These are phyloP conservation scores for Colletotrichum navitas DNA, from an alignment of 2,329 filamentous ascomycete genomes.

Conservation along the genomic window DNA sequence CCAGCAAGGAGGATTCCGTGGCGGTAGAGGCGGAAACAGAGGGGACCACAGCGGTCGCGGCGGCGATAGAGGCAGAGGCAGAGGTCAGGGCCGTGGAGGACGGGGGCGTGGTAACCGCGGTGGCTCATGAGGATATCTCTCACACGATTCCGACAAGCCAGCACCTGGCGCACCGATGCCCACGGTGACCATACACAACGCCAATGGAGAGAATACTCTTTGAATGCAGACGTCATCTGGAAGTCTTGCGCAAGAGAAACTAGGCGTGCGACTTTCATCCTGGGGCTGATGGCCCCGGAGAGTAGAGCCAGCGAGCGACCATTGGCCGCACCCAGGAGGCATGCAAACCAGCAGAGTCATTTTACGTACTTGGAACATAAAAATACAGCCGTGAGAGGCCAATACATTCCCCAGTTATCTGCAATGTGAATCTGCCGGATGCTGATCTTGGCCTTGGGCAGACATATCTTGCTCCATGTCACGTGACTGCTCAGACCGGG, in stretches of 20 bases:
- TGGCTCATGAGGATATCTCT: conserved; percentile 25
- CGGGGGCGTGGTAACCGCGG: conserved; percentile 39
- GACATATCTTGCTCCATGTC: background rate
- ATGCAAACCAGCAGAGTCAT: conserved; percentile 21
- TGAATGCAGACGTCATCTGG: background rate
- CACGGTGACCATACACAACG: background rate
- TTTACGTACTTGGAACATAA: conserved; percentile 25
- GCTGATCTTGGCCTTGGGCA: background rate
- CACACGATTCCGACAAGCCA: conserved; percentile 16
- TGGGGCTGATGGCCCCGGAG: background rate
- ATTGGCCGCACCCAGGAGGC: conserved; percentile 1
- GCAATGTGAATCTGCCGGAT: background rate
- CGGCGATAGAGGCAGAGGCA: conserved; percentile 68
- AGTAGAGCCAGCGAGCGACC: background rate
- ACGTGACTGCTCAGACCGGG: conserved; percentile 29
- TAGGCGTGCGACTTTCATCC: background rate
- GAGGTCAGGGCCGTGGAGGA: conserved; percentile 50
- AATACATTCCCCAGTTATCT: background rate
- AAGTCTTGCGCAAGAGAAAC: conserved; percentile 12
- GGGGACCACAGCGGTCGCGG: conserved; percentile 70
- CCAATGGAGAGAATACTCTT: background rate
- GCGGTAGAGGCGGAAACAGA: conserved; percentile 71
- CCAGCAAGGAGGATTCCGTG: conserved; percentile 72
- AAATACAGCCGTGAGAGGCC: conserved; percentile 13
- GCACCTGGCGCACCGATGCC: conserved; percentile 1